Evolutionary conservation across 2,329 filamentous ascomycete species (phyloP).

Genomic region (Arthroderma sp.): DNA sequence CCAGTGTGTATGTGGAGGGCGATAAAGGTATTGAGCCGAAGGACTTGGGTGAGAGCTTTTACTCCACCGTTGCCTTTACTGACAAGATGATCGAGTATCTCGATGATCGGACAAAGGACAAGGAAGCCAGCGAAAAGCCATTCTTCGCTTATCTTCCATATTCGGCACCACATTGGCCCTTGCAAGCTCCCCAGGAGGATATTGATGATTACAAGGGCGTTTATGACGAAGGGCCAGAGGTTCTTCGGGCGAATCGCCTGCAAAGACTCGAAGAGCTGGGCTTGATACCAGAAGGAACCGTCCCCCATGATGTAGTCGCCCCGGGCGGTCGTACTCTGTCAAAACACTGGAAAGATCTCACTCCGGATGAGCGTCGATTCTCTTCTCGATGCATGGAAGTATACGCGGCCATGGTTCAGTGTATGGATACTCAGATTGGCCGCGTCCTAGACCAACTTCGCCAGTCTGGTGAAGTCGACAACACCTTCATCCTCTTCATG

Average conservation of each 20-base stretch:
- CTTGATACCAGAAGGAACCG: constrained; percentile 40
- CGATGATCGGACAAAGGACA: constrained; percentile 36
- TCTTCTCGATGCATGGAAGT: constrained; percentile 47
- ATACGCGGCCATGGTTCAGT: constrained; percentile 53
- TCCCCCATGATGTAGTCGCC: constrained; percentile 27
- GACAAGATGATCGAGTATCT: constrained; percentile 44
- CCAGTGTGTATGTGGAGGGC: constrained; percentile 37
- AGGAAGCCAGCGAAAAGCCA: constrained; percentile 25
- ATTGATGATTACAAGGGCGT: constrained; percentile 47
- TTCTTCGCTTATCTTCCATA: constrained; percentile 53
- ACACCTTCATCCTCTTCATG: constrained; percentile 54
- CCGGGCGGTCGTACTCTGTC: constrained; percentile 39
- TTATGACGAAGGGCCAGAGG: constrained; percentile 51
- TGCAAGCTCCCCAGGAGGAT: constrained; percentile 46
- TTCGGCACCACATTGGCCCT: constrained; percentile 52
- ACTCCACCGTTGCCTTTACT: constrained; percentile 43
- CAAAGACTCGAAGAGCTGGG: constrained; percentile 46
- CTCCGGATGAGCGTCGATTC: constrained; percentile 28
- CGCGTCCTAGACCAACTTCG: constrained; percentile 47
- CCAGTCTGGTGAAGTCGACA: constrained; percentile 47
- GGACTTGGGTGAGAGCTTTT: constrained; percentile 41
- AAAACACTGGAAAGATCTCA: constrained; percentile 29
- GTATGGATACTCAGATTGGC: constrained; percentile 49
- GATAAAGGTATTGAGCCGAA: constrained; percentile 29
- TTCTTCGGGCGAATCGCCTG: constrained; percentile 42